Evolutionary conservation across 2,329 filamentous ascomycete species (phyloP).

Genomic region (Trichothecium sympodiale): DNA sequence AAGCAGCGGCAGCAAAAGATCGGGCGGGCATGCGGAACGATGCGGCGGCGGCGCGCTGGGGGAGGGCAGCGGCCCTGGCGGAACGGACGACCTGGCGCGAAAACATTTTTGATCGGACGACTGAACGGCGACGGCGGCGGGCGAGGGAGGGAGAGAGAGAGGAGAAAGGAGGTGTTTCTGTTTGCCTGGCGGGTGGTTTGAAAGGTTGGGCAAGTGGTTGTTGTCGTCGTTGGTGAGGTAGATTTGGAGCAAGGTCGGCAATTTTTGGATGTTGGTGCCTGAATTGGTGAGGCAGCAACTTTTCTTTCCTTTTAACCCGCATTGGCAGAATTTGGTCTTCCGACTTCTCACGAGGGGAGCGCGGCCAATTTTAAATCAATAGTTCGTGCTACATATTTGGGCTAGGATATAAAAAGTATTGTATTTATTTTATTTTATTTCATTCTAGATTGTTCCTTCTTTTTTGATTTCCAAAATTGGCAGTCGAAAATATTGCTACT

Average conservation of each 20-base stretch:
- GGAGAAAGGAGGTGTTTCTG: constrained; percentile 5
- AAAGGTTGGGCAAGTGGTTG: constrained; percentile 9
- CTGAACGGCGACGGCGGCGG: constrained; percentile 11
- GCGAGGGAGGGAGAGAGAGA: constrained; percentile 10
- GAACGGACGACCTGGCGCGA: constrained; percentile 49
- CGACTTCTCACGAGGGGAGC: too few relatives aligned
- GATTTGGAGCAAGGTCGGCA: constrained; percentile 16
- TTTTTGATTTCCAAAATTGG: too few relatives aligned
- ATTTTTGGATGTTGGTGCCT: constrained; percentile 33
- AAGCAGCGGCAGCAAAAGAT: constrained; percentile 68
- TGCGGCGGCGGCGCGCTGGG: constrained; percentile 40
- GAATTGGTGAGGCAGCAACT: constrained; percentile 24
- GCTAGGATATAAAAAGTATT: too few relatives aligned
- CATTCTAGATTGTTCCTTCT: too few relatives aligned
- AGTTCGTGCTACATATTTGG: too few relatives aligned
- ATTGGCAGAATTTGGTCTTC: too few relatives aligned
- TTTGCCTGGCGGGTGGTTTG: constrained; percentile 9
- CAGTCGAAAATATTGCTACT: too few relatives aligned
- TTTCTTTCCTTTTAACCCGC: constrained; percentile 4
- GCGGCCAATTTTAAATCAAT: too few relatives aligned
- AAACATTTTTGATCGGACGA: constrained; percentile 35
- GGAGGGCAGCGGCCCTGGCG: constrained; percentile 40
- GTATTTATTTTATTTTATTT: too few relatives aligned
- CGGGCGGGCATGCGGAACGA: constrained; percentile 44
- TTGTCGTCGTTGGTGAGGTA: constrained; percentile 19